Base-by-base conservation (phyloP, 306 rosid genomes). In the Ormosia semicastrata region DNA sequence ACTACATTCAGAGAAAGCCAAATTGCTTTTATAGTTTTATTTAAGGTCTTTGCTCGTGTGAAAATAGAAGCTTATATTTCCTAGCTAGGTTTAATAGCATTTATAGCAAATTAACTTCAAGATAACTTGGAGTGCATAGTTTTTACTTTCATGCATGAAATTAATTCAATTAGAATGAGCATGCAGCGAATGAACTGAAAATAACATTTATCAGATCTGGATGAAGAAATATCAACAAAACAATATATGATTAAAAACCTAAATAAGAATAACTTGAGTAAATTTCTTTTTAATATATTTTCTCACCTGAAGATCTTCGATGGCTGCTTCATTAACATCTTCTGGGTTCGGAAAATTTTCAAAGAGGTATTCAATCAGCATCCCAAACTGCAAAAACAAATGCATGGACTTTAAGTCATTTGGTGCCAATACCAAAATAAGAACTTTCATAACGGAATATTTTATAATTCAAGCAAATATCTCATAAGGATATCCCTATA, bases 241-340 rank as follows among this genome's bases (percentile, higher is more conserved):
- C 10, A 24, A 24, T 63, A 24, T 1, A 43, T 76, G 40, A 8
- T 39, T 58, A 66, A 53, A 80, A 12, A 17, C 54, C 24, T 33
- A 78, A 52, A 62, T 46, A 49, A 65, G 62, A 62, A 60, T 66
- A 66, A 36, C 12, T 54, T 57, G 12, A 81, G 41, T 66, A 62
- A 41, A 59, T 17, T 72, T 37, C 53, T 60, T 66, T 75, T 71
- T 71, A 47, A 59, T 66, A 69, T 46, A 66, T 84, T 74, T 80
- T 83, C 68, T 24, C 24, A 93, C 99, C 97, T 93, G 97, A 40
- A 95, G 91, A 84, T 95, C 99, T 85, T 94, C 98, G 66, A 95
- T 84, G 66, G 91, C 97, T 14, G 91, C 78, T 83, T 84, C 96
- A 72, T 83, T 89, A 76, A 88, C 92, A 71, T 93, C 87, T 78